phyloP scores from a whole-genome alignment of 176 grass and related monocot genomes.

The Neostapfia colusana region DNA sequence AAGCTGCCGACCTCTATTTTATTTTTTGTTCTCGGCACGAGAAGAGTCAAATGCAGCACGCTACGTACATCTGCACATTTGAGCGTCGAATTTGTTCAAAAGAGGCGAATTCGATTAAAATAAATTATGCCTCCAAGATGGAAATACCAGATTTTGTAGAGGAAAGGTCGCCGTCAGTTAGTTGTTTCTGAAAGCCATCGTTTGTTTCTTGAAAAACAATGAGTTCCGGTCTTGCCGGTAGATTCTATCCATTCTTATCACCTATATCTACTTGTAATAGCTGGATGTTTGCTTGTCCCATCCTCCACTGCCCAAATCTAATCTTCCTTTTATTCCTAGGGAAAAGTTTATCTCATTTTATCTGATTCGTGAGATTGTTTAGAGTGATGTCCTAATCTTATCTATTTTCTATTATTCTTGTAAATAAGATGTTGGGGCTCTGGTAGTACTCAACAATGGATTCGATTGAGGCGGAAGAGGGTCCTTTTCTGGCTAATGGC shows the following conservation, averaged over 20 bases:
- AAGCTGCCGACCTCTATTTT: conserved; percentile 36
- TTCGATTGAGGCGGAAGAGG: conserved; percentile 60
- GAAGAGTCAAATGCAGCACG: conserved; percentile 13
- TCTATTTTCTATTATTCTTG: conserved; percentile 33
- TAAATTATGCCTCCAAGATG: background rate
- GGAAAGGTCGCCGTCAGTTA: conserved; percentile 6
- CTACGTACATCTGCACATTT: background rate
- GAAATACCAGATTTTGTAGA: conserved; percentile 23
- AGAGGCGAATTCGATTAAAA: conserved; percentile 12
- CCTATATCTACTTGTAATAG: background rate
- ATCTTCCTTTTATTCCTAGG: background rate
- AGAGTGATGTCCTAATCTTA: conserved; percentile 37
- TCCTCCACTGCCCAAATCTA: conserved; percentile 1
- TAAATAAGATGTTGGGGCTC: conserved; percentile 43
- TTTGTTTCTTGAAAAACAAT: conserved; percentile 29
- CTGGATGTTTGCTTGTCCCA: conserved; percentile 20
- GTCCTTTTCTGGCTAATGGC: conserved; percentile 66
- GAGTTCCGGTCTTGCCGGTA: conserved; percentile 7
- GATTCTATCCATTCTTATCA: conserved; percentile 27
- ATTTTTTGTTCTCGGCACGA: background rate
- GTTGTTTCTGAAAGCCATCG: conserved; percentile 17
- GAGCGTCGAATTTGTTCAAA: conserved; percentile 23
- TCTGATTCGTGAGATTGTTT: conserved; percentile 8
- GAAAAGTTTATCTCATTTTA: background rate
- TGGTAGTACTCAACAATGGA: conserved; percentile 53